Percentiles rank a stretch among this genome's conserved stretches.
Evolutionary conservation across 371 early-diverging fungal genomes (phyloP).

Genomic region (Circinella umbellata): DNA sequence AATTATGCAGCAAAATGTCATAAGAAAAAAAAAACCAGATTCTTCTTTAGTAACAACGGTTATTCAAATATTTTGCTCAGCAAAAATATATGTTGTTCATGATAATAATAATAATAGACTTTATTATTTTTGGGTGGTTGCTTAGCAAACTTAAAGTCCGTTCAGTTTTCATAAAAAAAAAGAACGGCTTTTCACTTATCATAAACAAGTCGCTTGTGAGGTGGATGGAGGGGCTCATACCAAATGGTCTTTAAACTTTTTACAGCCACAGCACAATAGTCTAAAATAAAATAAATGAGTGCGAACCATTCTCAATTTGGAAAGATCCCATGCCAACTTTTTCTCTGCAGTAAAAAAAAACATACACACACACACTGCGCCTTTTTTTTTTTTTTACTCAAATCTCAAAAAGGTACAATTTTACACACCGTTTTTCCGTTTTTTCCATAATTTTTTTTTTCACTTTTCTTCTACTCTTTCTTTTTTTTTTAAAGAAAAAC

Average conservation of each 20-base stretch:
- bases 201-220: no score
- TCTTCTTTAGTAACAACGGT: no score
- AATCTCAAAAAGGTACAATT: not conserved
- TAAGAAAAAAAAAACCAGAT: no score
- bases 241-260: not conserved
- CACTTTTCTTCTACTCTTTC: not conserved
- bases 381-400: not conserved
- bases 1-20: no score
- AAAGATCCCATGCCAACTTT: not conserved
- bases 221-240: not conserved
- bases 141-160: no score
- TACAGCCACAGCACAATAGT: not conserved
- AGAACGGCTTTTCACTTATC: no score
- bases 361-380: not conserved
- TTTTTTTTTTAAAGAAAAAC: not conserved
- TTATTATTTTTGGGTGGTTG: no score
- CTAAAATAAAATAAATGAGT: not conserved
- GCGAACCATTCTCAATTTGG: not conserved
- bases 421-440: conserved; percentile 3
- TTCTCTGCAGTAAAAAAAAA: not conserved
- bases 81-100: no score
- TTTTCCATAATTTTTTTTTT: not conserved
- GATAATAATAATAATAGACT: no score
- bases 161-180: no score
- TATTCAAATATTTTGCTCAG: no score